Evolutionary conservation across 2,329 filamentous ascomycete species (phyloP).

Genomic region (Phyllosticta citribraziliensis): DNA sequence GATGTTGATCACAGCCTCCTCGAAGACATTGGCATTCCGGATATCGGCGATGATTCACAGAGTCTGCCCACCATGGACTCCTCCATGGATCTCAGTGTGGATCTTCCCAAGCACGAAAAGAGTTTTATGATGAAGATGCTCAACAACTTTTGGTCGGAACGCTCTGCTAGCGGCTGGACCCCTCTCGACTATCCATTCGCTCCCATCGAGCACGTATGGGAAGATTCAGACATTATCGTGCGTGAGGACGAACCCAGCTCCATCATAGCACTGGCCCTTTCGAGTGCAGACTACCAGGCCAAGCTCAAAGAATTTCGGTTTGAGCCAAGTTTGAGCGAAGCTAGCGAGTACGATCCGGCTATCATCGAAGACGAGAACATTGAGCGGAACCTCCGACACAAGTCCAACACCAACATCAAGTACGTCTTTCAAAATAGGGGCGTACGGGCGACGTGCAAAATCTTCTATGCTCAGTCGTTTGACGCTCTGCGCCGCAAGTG

Average conservation of each 20-base stretch:
- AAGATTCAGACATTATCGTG: constrained; percentile 93
- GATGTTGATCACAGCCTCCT: constrained; percentile 61
- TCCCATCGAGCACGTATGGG: constrained; percentile 84
- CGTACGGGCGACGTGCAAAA: constrained; percentile 95
- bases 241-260: constrained; percentile 96
- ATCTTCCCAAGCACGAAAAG: constrained; percentile 86
- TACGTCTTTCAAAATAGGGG: constrained; percentile 91
- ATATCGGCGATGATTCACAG: constrained; percentile 48
- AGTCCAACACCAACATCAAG: constrained; percentile 85
- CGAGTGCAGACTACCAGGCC: constrained; percentile 73
- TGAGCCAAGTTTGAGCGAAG: constrained; percentile 17
- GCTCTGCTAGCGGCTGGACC: constrained; percentile 90
- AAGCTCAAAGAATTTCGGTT: constrained; percentile 62
- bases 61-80: constrained; percentile 44
- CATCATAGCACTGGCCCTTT: constrained; percentile 84
- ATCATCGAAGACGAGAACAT: constrained; percentile 55
- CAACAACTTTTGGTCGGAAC: constrained; percentile 96
- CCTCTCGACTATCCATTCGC: constrained; percentile 81
- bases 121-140: constrained; percentile 90
- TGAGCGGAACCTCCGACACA: constrained; percentile 73
- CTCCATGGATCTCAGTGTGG: constrained; percentile 51
- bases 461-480: constrained; percentile 97
- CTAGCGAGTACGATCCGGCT: constrained; percentile 6
- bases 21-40: constrained; percentile 56
- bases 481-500: constrained; percentile 90